These are phyloP conservation scores for Tulasnella sp. DNA, from an alignment of 768 basidiomycete species.

Conservation along the genomic window DNA sequence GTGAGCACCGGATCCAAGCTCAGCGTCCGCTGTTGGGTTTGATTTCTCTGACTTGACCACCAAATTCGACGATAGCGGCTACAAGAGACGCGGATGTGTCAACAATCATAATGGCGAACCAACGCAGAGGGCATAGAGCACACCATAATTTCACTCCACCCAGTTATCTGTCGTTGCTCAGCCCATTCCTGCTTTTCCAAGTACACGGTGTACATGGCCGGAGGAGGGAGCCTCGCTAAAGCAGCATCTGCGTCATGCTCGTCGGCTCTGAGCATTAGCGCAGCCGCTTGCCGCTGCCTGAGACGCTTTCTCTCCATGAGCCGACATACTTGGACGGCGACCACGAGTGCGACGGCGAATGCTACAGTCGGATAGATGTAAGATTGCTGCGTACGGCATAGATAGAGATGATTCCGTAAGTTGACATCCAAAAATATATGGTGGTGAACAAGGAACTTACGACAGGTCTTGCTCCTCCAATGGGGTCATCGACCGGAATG, in stretches of 20 bases:
- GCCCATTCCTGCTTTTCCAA: not conserved
- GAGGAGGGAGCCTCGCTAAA: not conserved
- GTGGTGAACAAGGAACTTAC: not conserved
- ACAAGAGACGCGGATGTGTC: not conserved
- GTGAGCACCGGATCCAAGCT: not conserved
- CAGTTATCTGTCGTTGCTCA: not conserved
- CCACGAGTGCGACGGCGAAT: not conserved
- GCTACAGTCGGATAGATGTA: not conserved
- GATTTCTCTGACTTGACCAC: not conserved
- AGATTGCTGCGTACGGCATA: not conserved
- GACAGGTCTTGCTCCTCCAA: not conserved
- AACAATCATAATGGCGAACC: not conserved
- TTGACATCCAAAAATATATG: not conserved
- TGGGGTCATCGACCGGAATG: not conserved
- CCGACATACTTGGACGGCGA: not conserved
- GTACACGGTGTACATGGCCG: not conserved
- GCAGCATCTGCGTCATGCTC: not conserved
- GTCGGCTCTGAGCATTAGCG: not conserved
- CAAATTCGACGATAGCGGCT: not conserved
- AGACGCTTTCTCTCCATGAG: not conserved
- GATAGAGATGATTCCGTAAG: not conserved
- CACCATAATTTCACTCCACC: not conserved
- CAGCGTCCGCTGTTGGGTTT: not conserved
- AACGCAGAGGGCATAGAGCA: not conserved
- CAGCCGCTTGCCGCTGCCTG: not conserved